Evolutionary conservation across 2,329 filamentous ascomycete genomes (phyloP), one percentile per base, ranked within the genome.

Genomic region (Venturia effusa): DNA sequence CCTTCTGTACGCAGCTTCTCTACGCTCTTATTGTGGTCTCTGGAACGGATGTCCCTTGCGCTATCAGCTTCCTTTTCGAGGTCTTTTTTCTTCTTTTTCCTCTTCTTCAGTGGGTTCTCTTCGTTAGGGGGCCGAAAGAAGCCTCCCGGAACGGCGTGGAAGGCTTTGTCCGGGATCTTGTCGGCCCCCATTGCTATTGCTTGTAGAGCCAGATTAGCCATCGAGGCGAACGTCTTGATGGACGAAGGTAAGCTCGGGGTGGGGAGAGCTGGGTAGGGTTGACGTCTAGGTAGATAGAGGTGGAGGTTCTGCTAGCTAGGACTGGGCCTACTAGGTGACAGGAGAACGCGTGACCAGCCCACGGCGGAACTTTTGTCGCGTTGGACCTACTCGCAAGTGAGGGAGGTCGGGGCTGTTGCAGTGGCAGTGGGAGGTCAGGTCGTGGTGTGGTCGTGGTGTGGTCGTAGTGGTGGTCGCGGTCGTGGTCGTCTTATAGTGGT

Each of bases 81-180:
- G 17, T 60, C 37, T 27, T 43, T 60, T n/a, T 62, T 62, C 40
- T 62, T 51, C 24, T 62, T 62, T 15, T 57, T 63, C 61, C 59
- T 63, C 51, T 57, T 40, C 41, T 30, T 62, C 19, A 62, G 40
- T 45, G 61, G 61, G 11, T 54, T 63, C 17, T 57, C 45, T 40
- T 22, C 61, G 27, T 61, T 55, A 22, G 22, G 13, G 4, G 62
- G 62, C 3, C 57, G 34, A 54, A 64, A 64, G 43, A 62, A 64
- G 4, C 61, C 61, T 19, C 61, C 61, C 30, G 62, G 55, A 41
- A 64, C 40, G 24, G 62, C 40, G 57, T 64, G 62, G 40, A 59
- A 64, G 22, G 57, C 54, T 27, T 60, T 61, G 55, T 64, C 62
- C 8, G 62, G 62, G 55, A 64, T 64, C 62, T 64, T 64, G 27